Percentiles rank a stretch among this genome's conserved stretches.
These are phyloP conservation scores for Ricinus communis DNA, from an alignment of 345 rosid species.

Conservation along the genomic window DNA sequence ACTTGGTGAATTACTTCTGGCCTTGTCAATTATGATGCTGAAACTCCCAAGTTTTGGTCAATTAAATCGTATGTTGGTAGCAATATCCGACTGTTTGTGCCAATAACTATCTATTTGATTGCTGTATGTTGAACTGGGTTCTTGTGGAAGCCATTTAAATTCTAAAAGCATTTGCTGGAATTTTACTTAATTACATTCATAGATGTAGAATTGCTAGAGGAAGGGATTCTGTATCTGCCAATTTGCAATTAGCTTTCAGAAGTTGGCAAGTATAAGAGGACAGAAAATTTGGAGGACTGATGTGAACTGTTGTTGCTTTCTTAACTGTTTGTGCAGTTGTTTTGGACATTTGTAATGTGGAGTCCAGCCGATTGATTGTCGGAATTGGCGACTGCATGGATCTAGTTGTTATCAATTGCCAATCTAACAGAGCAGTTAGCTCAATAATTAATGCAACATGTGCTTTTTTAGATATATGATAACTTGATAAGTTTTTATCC, in stretches of 20 bases:
- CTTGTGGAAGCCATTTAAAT: background rate
- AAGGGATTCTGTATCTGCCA: background rate
- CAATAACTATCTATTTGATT: background rate
- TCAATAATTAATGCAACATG: constrained; percentile 23
- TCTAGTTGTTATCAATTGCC: background rate
- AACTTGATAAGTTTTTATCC: constrained; percentile 24
- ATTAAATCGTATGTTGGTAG: background rate
- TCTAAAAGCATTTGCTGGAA: background rate
- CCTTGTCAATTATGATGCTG: background rate
- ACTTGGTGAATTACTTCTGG: background rate
- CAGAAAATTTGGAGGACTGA: background rate
- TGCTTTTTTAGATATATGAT: constrained; percentile 11
- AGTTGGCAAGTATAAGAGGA: background rate
- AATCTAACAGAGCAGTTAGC: constrained; percentile 7
- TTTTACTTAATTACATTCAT: background rate
- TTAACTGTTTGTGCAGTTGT: background rate
- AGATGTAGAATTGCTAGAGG: background rate
- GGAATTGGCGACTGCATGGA: background rate
- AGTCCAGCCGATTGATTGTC: background rate
- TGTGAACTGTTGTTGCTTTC: constrained; percentile 1
- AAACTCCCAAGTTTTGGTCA: background rate
- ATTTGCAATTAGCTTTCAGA: background rate
- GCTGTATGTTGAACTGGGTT: background rate
- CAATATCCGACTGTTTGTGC: no score
- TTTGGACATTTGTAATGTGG: background rate